Conservation (phyloP, 345 rosid genomes). For the Murraya koenigii region DNA sequence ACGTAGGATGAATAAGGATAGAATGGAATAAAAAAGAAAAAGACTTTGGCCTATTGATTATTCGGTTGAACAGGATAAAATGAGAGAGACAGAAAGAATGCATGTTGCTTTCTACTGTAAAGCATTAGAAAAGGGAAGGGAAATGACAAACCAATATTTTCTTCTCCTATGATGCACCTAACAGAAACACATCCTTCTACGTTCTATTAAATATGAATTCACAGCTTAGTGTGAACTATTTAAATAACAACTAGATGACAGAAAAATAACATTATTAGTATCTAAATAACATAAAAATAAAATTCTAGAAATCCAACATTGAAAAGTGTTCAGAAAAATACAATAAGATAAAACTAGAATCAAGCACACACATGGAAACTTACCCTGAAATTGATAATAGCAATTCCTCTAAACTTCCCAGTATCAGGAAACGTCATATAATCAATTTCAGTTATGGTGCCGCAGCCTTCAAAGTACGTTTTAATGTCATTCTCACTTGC, state of each 20-base stretch:
- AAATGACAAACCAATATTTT: not conserved
- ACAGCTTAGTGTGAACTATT: not conserved
- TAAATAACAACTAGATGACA: not conserved
- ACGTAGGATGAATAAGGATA: not conserved
- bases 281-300: not conserved
- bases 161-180: not conserved
- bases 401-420: constrained; percentile 85
- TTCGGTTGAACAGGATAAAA: not conserved
- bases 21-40: not conserved
- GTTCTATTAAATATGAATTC: not conserved
- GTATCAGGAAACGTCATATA: constrained; percentile 87
- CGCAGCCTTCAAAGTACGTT: constrained; percentile 79
- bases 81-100: not conserved
- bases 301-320: not conserved
- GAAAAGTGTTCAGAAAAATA: not conserved
- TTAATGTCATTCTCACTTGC: constrained; percentile 83
- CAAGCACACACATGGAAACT: constrained; percentile 5
- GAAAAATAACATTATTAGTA: not conserved
- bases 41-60: not conserved
- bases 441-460: constrained; percentile 68
- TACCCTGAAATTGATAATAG: constrained; percentile 76
- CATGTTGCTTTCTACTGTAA: too few relatives aligned
- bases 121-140: too few relatives aligned
- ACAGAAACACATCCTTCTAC: not conserved
- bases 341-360: not conserved